Evolutionary conservation across 108 stramenopile genomes (phyloP).

Genomic region (Skeletonema marinoi): DNA sequence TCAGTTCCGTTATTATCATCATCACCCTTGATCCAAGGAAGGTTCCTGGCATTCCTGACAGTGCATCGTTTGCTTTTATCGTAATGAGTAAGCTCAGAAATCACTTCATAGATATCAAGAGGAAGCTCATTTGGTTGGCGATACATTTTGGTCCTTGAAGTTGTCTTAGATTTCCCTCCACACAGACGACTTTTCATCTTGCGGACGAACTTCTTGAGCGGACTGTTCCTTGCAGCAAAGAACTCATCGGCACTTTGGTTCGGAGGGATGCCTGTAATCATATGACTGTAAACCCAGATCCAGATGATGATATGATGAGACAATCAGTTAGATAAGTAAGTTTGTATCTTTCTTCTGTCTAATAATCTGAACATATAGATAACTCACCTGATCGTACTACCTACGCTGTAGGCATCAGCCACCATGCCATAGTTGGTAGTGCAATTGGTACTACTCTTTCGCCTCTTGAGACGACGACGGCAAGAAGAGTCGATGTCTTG

Average conservation of each 20-base stretch:
- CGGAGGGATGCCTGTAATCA: slow-evolving; percentile 84
- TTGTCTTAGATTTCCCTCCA: background rate
- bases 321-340: too few species aligned
- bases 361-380: too few species aligned
- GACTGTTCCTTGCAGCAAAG: slow-evolving; percentile 42
- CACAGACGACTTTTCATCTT: slow-evolving; percentile 15
- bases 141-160: slow-evolving; percentile 19
- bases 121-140: slow-evolving; percentile 28
- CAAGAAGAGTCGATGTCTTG: background rate
- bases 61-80: slow-evolving; percentile 23
- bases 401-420: slow-evolving; percentile 83
- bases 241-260: slow-evolving; percentile 70
- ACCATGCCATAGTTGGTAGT: slow-evolving; percentile 89
- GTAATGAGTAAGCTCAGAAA: slow-evolving; percentile 22
- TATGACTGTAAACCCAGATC: slow-evolving; percentile 9
- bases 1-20: background rate
- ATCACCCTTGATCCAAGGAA: background rate
- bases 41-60: slow-evolving; percentile 18
- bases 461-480: slow-evolving; percentile 45
- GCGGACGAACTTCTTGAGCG: slow-evolving; percentile 25
- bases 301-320: too few species aligned
- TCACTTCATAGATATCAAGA: slow-evolving; percentile 20
- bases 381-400: slow-evolving; percentile 68
- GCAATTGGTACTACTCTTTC: slow-evolving; percentile 39
- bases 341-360: background rate